A percentile compares a stretch with the other conserved stretches of the same genome.
Evolutionary conservation across 345 rosid genomes (phyloP).

Genomic region (Lepidium africanum): DNA sequence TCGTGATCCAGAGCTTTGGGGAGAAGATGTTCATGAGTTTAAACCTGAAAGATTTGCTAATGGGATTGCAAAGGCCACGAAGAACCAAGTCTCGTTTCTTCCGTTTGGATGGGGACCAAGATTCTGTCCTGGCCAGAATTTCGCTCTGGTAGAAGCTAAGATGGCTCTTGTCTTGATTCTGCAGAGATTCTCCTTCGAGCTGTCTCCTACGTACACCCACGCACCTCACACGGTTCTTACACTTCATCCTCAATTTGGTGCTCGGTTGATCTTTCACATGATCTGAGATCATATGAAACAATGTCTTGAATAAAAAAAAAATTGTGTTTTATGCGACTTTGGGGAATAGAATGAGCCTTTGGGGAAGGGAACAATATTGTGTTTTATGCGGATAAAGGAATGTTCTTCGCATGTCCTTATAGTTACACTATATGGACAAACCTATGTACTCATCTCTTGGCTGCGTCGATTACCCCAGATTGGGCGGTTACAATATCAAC

Average conservation of each 20-base stretch:
- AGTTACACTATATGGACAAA: too few species aligned
- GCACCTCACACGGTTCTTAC: slow-evolving; percentile 31
- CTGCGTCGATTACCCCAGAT: too few species aligned
- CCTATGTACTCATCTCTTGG: too few species aligned
- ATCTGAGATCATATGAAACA: background rate
- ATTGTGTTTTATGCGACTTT: too few species aligned
- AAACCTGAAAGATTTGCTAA: slow-evolving; percentile 43
- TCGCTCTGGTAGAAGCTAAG: slow-evolving; percentile 52
- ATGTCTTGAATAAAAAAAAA: too few species aligned
- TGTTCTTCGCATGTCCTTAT: too few species aligned
- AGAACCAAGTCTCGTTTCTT: slow-evolving; percentile 35
- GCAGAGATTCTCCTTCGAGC: slow-evolving; percentile 37
- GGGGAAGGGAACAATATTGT: too few species aligned
- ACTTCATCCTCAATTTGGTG: slow-evolving; percentile 40
- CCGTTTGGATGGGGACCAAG: slow-evolving; percentile 35
- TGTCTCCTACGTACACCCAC: slow-evolving; percentile 42
- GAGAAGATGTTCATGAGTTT: slow-evolving; percentile 51
- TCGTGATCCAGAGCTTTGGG: slow-evolving; percentile 46
- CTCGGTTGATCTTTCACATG: slow-evolving; percentile 32
- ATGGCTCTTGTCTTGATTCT: slow-evolving; percentile 39
- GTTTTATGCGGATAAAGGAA: too few species aligned
- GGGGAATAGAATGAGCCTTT: too few species aligned
- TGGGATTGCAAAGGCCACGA: slow-evolving; percentile 47
- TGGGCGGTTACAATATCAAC: too few species aligned
- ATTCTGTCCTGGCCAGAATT: slow-evolving; percentile 47